A percentile compares a stretch with the other conserved stretches of the same genome.
Evolutionary conservation across 2,329 filamentous ascomycete species (phyloP).

Genomic region (Sporothrix sp.): DNA sequence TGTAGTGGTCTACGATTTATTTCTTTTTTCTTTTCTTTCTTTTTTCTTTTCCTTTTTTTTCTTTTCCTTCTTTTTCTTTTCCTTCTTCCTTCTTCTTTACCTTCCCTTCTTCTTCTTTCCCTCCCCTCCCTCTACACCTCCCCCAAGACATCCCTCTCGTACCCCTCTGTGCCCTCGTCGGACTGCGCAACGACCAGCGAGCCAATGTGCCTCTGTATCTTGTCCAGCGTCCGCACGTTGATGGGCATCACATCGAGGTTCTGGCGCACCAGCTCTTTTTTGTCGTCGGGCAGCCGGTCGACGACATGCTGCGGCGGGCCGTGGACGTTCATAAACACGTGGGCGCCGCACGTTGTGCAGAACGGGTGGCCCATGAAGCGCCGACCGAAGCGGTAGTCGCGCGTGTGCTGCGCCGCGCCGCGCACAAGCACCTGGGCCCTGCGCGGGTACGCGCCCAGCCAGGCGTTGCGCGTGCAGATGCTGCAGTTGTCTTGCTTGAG

Average conservation of each 20-base stretch:
- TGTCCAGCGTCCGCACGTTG: slow-evolving; percentile 13
- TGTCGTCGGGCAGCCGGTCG: slow-evolving; percentile 4
- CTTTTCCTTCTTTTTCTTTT: background rate
- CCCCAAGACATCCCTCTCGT: slow-evolving; percentile 1
- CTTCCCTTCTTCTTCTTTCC: background rate
- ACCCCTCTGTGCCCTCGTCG: slow-evolving; percentile 12
- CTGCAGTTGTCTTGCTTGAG: slow-evolving; percentile 18
- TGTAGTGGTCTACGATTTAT: background rate
- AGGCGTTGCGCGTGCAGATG: slow-evolving; percentile 16
- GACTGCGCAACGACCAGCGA: background rate
- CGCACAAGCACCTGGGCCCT: slow-evolving; percentile 5
- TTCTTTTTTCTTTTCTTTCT: background rate
- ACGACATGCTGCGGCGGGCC: slow-evolving; percentile 12
- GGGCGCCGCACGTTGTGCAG: slow-evolving; percentile 15
- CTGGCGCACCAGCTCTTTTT: slow-evolving; percentile 8
- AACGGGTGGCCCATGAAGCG: slow-evolving; percentile 15
- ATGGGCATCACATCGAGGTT: slow-evolving; percentile 14
- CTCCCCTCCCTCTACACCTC: background rate
- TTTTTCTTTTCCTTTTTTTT: background rate
- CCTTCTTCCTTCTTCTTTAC: background rate
- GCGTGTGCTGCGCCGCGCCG: slow-evolving; percentile 5
- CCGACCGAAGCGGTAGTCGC: slow-evolving; percentile 15
- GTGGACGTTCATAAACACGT: slow-evolving; percentile 16
- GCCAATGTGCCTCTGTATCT: background rate
- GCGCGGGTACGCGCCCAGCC: slow-evolving; percentile 12